Evolutionary conservation across 192 early-diverging fungal species (phyloP).

Genomic region (Coemansia sp.): DNA sequence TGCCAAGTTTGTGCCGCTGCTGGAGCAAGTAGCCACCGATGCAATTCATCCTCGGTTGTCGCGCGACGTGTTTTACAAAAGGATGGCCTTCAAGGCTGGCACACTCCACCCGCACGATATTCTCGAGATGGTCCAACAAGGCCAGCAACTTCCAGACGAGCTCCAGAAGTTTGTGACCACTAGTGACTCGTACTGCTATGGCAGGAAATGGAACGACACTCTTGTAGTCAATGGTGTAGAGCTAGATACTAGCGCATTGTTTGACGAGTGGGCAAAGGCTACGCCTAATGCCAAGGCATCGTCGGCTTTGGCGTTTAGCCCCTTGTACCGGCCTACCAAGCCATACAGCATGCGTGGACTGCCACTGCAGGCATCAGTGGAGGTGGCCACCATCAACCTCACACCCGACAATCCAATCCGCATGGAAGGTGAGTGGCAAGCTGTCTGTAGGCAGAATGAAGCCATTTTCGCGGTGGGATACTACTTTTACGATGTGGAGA

Average conservation of each 20-base stretch:
- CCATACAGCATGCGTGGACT: slow-evolving; percentile 38
- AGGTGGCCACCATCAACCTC: slow-evolving; percentile 67
- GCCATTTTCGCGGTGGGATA: slow-evolving; percentile 72
- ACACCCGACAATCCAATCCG: slow-evolving; percentile 63
- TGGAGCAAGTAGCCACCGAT: slow-evolving; percentile 54
- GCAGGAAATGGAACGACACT: background rate
- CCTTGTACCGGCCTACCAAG: slow-evolving; percentile 15
- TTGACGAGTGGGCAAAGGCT: background rate
- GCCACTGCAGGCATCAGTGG: slow-evolving; percentile 66
- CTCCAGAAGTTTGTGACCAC: background rate
- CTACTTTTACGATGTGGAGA: slow-evolving; percentile 70
- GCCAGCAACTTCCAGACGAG: background rate
- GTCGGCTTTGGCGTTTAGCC: slow-evolving; percentile 16
- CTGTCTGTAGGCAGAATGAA: slow-evolving; percentile 71
- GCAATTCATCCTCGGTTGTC: background rate
- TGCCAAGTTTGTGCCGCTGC: slow-evolving; percentile 17
- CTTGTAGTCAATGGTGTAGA: background rate
- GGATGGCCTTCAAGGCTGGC: background rate
- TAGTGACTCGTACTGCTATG: background rate
- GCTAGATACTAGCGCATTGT: background rate
- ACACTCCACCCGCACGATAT: background rate
- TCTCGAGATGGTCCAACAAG: background rate
- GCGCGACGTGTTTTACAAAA: background rate
- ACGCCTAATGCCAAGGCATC: slow-evolving; percentile 33
- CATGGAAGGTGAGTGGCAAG: slow-evolving; percentile 63